These are phyloP conservation scores for Farysia itapuensis DNA, from an alignment of 1,284 basidiomycete genomes.

Conservation along the genomic window DNA sequence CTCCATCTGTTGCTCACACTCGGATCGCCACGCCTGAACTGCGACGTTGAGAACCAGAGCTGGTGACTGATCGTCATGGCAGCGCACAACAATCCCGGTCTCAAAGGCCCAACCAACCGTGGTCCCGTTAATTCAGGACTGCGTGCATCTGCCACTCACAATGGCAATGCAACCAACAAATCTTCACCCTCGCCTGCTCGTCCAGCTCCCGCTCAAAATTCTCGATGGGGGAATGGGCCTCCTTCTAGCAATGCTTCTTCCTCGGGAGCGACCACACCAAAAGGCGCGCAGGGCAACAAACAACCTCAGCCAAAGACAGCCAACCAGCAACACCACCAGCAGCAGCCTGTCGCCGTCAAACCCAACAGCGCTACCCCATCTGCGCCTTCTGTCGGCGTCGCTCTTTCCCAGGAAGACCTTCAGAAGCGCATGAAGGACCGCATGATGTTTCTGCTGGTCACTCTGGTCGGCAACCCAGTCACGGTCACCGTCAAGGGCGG, in stretches of 20 bases:
- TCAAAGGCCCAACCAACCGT: too few species aligned
- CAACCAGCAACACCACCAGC: too few species aligned
- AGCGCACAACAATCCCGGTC: too few species aligned
- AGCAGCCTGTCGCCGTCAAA: too few species aligned
- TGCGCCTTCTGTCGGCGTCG: slow-evolving; percentile 16
- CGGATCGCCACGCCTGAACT: too few species aligned
- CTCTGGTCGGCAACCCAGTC: slow-evolving; percentile 45
- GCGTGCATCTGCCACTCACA: too few species aligned
- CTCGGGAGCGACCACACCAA: slow-evolving; percentile 5
- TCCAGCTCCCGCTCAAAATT: slow-evolving; percentile 13
- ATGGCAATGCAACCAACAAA: too few species aligned
- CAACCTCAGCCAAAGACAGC: slow-evolving; percentile 2
- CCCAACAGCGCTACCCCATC: not conserved
- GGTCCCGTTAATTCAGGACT: too few species aligned
- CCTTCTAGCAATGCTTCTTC: slow-evolving; percentile 11
- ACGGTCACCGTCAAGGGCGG: slow-evolving; percentile 45
- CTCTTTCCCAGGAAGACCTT: slow-evolving; percentile 9
- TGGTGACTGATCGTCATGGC: too few species aligned
- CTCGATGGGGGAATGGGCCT: slow-evolving; percentile 25
- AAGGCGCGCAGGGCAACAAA: slow-evolving; percentile 6
- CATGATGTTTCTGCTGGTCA: slow-evolving; percentile 42
- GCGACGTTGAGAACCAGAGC: too few species aligned
- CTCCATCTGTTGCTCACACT: too few species aligned
- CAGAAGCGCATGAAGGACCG: slow-evolving; percentile 42
- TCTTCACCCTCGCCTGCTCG: too few species aligned